Evolutionary conservation across 129 eudicot species (phyloP), one percentile per base, ranked within the genome.

Genomic region (Cynara cardunculus): DNA sequence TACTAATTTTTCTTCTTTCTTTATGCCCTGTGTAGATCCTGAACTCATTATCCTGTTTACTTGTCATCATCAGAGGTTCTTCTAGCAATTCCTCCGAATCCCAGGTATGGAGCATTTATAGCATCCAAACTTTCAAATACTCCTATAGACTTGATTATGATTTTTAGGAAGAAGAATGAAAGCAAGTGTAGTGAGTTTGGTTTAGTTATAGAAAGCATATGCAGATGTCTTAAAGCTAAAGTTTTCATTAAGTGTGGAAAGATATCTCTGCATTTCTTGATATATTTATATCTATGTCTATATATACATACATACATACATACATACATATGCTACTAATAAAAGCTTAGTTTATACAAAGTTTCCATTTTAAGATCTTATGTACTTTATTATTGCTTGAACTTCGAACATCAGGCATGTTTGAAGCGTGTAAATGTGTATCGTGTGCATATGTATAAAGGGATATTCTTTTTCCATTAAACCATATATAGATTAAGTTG

Each of bases 151-250:
- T 32, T 27, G 12, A 68, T 46, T 71, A 68, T 69, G 67, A 41
- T 27, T 34, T 75, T 68, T 82, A 75, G 76, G 30, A 64, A 66
- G 80, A 74, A 74, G 75, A 77, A 78, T 65, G 85, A 75, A 25
- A 75, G 72, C 76, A 53, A 81, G 67, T 81, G 79, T 62, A 39
- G 67, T 16, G 72, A 72, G 65, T 73, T 21, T 24, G 66, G 19
- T 27, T 78, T 21, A 65, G 39, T 78, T 78, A 41, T 11, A 41
- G 53, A 41, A 41, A 41, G 53, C 53, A 41, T 41, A 11, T 41
- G 53, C 53, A 41, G 53, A 41, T 62, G n/a, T 71, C 59, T 56
- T 13, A 56, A 30, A 75, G 61, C 24, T 76, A 41, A 24, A 73
- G 31, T 73, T 73, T 39, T 12, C 49, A n/a, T n/a, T n/a, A n/a